Evolutionary conservation across 2,329 filamentous ascomycete species (phyloP).

Genomic region (Talaromyces sp.): DNA sequence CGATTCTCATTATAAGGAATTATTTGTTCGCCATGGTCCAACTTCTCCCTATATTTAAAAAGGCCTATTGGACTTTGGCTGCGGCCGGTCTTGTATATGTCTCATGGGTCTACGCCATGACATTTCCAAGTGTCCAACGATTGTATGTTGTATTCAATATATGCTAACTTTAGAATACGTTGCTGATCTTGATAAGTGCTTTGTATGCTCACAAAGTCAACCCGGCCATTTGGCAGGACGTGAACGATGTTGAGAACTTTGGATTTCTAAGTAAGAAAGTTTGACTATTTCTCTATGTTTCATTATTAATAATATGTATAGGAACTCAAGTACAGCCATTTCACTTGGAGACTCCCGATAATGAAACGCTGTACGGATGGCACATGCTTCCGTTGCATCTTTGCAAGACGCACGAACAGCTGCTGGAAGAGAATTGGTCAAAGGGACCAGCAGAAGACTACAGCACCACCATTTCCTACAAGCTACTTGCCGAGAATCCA

Average conservation of each 20-base stretch:
- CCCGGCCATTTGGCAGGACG: constrained; percentile 64
- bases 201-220: constrained; percentile 80
- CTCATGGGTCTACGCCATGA: constrained; percentile 59
- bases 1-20: background rate
- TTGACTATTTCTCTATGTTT: background rate
- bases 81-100: constrained; percentile 62
- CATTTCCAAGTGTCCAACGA: constrained; percentile 69
- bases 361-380: constrained; percentile 79
- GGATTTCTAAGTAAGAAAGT: constrained; percentile 70
- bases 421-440: constrained; percentile 50
- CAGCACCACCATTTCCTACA: constrained; percentile 44
- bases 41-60: constrained; percentile 44
- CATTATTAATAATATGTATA: constrained; percentile 30
- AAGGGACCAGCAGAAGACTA: constrained; percentile 49
- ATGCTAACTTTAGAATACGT: background rate
- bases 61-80: constrained; percentile 53
- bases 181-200: constrained; percentile 49
- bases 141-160: constrained; percentile 55
- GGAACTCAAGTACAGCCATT: constrained; percentile 88
- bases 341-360: constrained; percentile 67
- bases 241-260: constrained; percentile 73
- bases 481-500: constrained; percentile 46
- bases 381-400: constrained; percentile 77
- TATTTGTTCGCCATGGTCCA: constrained; percentile 24
- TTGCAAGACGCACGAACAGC: constrained; percentile 66